These are phyloP conservation scores for Ustulina deusta DNA, from an alignment of 2,329 filamentous ascomycete species.

Conservation along the genomic window DNA sequence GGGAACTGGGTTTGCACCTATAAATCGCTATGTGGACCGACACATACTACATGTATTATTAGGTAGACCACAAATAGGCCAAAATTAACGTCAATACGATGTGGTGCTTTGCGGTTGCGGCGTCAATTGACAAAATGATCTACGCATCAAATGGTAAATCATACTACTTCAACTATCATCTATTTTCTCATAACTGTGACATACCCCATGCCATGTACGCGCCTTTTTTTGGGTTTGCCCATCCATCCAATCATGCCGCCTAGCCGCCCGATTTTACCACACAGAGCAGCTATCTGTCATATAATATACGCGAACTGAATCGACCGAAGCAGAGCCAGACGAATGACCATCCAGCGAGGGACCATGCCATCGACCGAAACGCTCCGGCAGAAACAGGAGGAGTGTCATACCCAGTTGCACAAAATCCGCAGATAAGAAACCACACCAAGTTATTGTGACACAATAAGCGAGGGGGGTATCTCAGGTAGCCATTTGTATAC, in stretches of 20 bases:
- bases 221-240: background rate
- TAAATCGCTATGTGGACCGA: background rate
- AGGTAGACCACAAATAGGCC: slow-evolving; percentile 36
- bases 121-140: background rate
- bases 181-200: slow-evolving; percentile 11
- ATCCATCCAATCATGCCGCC: background rate
- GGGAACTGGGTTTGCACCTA: background rate
- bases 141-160: slow-evolving; percentile 1
- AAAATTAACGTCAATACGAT: slow-evolving; percentile 25
- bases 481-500: background rate
- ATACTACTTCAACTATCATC: slow-evolving; percentile 1
- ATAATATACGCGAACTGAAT: background rate
- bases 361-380: background rate
- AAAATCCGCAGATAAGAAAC: background rate
- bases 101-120: slow-evolving; percentile 11
- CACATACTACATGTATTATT: slow-evolving; percentile 38
- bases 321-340: no score
- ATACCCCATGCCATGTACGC: slow-evolving; percentile 8
- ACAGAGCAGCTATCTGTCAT: background rate
- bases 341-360: no score
- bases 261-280: background rate
- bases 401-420: background rate
- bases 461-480: background rate
- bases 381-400: background rate
- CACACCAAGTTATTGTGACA: background rate